phyloP scores from a whole-genome alignment of 768 basidiomycete genomes.

The Suillus brevipes region DNA sequence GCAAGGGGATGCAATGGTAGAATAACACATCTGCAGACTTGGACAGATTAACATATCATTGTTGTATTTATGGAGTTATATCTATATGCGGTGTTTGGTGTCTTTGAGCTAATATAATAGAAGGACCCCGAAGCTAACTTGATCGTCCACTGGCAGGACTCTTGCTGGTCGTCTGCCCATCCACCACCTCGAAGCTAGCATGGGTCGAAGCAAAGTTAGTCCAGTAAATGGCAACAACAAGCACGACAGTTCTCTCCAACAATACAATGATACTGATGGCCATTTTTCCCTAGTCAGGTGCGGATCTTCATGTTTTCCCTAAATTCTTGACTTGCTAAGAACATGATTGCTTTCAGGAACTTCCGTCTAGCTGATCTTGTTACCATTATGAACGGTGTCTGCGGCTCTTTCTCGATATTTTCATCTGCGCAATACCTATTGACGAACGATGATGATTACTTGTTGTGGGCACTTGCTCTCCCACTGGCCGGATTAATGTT shows the following conservation, averaged over 20 bases:
- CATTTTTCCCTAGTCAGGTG: constrained; percentile 98
- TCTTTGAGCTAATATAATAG: not conserved
- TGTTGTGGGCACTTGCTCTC: constrained; percentile 85
- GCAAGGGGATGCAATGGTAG: constrained; percentile 47
- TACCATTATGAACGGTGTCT: constrained; percentile 98
- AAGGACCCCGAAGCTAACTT: not conserved
- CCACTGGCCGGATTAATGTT: constrained; percentile 96
- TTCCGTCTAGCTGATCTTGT: constrained; percentile 97
- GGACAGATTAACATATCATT: not conserved
- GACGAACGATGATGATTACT: constrained; percentile 73
- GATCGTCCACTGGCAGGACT: constrained; percentile 23
- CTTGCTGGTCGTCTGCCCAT: constrained; percentile 20
- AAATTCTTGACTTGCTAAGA: constrained; percentile 17
- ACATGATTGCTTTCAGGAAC: constrained; percentile 57
- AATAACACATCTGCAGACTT: constrained; percentile 12
- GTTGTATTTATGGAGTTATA: constrained; percentile 12
- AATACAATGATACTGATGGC: constrained; percentile 87
- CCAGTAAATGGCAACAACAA: constrained; percentile 20
- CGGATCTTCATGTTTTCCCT: constrained; percentile 7
- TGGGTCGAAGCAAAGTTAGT: constrained; percentile 32
- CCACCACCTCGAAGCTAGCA: constrained; percentile 14
- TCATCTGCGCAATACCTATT: constrained; percentile 87
- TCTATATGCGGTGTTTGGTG: constrained; percentile 16
- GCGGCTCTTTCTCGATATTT: constrained; percentile 94
- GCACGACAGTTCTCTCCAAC: constrained; percentile 49